Evolutionary conservation across 192 early-diverging fungal species (phyloP), one percentile per base, ranked within the genome.

Genomic region (Linderina pennispora): DNA sequence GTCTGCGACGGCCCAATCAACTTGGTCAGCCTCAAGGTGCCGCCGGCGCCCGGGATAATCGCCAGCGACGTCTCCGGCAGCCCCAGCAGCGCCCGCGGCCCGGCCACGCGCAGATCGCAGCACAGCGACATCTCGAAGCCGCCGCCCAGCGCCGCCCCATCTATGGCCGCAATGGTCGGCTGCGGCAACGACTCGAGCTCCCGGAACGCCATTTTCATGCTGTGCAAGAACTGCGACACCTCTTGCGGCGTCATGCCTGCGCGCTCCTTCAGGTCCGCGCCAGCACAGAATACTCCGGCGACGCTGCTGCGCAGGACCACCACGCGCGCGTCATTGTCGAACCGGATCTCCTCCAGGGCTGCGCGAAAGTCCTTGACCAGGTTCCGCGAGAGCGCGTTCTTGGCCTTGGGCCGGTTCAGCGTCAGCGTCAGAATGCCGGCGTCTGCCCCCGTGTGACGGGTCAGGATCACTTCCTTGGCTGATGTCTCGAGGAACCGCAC

Each of bases 11-110:
- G 43, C 4, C 95, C 95, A 45, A 98, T 89, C 36, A 97, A 60
- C 19, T 89, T 77, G 23, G 92, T 80, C 28, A 97, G 73, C 19
- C 93, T 81, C 65, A 95, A 89, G 7, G 95, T 98, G 23, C 95
- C 95, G 18, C 95, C 95, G 32, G 95, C 92, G 24, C 94, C 95
- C 21, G 95, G 95, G 43, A 98, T 97, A 44, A 98, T 97, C 25
- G 88, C 93, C 16, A 97, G 76, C 36, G 79, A 83, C 1, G 95
- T 95, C 64, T 98, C 95, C 2, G 90, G 85, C 35, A 98, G 70
- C 9, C 93, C 93, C 33, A 98, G 69, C 44, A 86, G 80, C 19
- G 90, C 87, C 25, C 78, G 55, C 20, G 65, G 77, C 45, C 91
- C 91, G 18, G 87, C 90, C 23, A 94, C 75, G 7, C 95, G 74